These are phyloP conservation scores for Colletotrichum destructivum DNA, from an alignment of 2,329 filamentous ascomycete genomes.

Conservation along the genomic window DNA sequence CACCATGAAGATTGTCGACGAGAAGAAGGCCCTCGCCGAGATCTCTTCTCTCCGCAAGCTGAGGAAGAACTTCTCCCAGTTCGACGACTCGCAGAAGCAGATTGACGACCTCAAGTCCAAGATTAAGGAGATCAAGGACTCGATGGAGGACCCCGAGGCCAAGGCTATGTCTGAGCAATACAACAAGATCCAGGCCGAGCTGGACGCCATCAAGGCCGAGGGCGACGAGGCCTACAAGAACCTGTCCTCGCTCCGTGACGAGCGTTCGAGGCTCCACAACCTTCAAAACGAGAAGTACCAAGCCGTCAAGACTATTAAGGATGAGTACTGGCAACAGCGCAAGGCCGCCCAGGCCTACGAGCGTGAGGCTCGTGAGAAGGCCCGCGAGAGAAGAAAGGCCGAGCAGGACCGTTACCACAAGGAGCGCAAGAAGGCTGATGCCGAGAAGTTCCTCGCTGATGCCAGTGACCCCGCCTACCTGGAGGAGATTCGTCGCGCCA, in stretches of 20 bases:
- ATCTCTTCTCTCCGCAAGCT: conserved; percentile 88
- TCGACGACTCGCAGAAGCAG: conserved; percentile 88
- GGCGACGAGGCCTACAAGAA: conserved; percentile 93
- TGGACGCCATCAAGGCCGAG: conserved; percentile 91
- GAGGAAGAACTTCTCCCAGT: conserved; percentile 89
- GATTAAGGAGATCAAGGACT: conserved; percentile 90
- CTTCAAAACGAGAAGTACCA: conserved; percentile 90
- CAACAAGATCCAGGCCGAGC: conserved; percentile 86
- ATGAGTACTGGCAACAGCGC: conserved; percentile 86
- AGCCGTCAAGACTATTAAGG: conserved; percentile 88
- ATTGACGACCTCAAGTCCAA: conserved; percentile 91
- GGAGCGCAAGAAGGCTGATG: conserved; percentile 82
- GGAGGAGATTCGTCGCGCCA: conserved; percentile 91
- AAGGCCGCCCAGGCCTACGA: conserved; percentile 89
- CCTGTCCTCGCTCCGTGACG: conserved; percentile 86
- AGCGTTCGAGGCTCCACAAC: conserved; percentile 85
- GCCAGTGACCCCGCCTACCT: conserved; percentile 90
- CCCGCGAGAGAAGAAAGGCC: conserved; percentile 82
- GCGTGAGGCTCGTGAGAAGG: conserved; percentile 83
- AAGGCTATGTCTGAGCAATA: conserved; percentile 92
- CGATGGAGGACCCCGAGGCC: conserved; percentile 90
- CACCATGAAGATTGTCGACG: conserved; percentile 95
- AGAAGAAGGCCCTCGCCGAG: conserved; percentile 92
- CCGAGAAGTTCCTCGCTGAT: conserved; percentile 83
- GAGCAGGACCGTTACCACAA: conserved; percentile 83